Evolutionary conservation across 208 protist genomes (phyloP), one percentile per base, ranked within the genome.

Genomic region (Strigomonas oncopelti): DNA sequence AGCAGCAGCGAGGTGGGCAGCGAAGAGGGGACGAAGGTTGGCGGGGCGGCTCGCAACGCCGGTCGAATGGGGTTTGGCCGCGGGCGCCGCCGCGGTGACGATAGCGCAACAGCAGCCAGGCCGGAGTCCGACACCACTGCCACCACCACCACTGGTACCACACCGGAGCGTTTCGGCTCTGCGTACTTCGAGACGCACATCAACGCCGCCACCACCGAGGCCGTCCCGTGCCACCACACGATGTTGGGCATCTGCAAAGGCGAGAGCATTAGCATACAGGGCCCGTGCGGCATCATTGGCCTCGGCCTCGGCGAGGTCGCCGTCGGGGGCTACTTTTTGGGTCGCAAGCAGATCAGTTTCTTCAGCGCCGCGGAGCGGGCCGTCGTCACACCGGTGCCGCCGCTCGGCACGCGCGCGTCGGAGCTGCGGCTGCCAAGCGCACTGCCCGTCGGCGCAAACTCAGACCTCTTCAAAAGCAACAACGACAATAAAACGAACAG

Each of bases 281-380:
- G 88, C 18, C 88, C 88, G 31, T 94, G 85, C 65, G 81, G 79
- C 27, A 29, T 91, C 13, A 74, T 91, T 29, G 88, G 88, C 18
- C 77, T 91, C 58, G 83, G 85, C 27, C 65, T 87, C 18, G 86
- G 84, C 56, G 88, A 94, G 71, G 72, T 80, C 13, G 27, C 74
- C 29, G 74, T 94, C 13, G 78, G 71, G 22, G 88, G 88, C 46
- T 94, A 87, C 56, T 79, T 77, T 66, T 65, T 94, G 1, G 85
- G 88, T 0, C 72, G 70, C 32, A 90, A 91, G 73, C 88, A 91
- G 45, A 29, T 77, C 52, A 72, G 57, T 5, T 77, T 93, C 28
- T 85, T 75, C 64, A 83, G 75, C 67, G 69, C 70, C 8, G 55
- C 61, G 18, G 76, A 93, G 31, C 63, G 66, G 36, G 84, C 78